Evolutionary conservation across 805 yeast species (phyloP), one percentile per base, ranked within the genome.

Genomic region (Phaffomyces antillensis): DNA sequence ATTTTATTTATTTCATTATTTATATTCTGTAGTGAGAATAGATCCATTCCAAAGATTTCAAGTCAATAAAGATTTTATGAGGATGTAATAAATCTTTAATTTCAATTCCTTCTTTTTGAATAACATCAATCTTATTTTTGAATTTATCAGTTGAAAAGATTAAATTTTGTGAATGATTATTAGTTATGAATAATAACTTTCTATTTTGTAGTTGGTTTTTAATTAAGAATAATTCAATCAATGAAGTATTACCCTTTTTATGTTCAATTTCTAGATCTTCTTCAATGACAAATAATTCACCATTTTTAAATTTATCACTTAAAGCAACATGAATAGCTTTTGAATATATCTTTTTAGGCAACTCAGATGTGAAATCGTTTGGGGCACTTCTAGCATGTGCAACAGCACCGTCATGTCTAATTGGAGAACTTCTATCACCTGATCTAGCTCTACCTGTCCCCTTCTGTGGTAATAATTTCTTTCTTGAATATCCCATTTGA

Each of bases 341-440:
- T 39, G 79, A 70, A 65, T 91, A 93, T 12, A 84, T 73, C 61
- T 86, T 81, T 32, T 61, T 60, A 20, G 95, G 95, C 54, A 93
- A 72, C 11, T 74, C 78, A 3, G 96, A 83, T 26, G 89, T 75
- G 75, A 83, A 81, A 63, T 91, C 96, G 58, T 85, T 88, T 40
- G 96, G 96, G 4, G 96, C 96, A 44, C 76, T 78, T 61, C 93
- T 82, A 15, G 93, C 96, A 57, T 83, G 78, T 0, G 98, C 97
- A 55, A 83, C 74, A 43, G 91, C 89, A 63, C 96, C 96, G 59
- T 85, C 87, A 58, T 79, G 81, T 68, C 96, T 81, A 38, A 82
- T 84, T 41, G 99, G 99, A 23, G 96, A 87, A 59, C 90, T 91
- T 47, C 86, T 89, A 66, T 90, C 97, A 70, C 99, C 99, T 44